Evolutionary conservation across 768 basidiomycete genomes (phyloP), one percentile per base, ranked within the genome.

Genomic region (Boletus tylopilopsis): DNA sequence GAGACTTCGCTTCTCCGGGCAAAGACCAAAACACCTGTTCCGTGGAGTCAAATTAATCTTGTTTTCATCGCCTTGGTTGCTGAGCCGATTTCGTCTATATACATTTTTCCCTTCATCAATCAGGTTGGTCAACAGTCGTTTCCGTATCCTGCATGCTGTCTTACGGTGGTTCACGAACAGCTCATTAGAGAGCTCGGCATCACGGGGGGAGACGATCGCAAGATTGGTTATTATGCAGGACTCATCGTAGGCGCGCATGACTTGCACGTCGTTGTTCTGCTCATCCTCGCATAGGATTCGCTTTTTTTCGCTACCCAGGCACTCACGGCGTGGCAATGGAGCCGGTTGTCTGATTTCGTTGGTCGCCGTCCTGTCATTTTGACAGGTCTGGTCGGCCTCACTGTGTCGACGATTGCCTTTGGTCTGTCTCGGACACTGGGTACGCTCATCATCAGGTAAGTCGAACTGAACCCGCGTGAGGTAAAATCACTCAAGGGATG

Each of bases 141-240:
- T 30, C 29, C 29, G 12, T 30, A 13, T 2, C 29, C 29, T 30
- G 29, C 29, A 30, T n/a, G n/a, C 11, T 30, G 13, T 13, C 29
- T 30, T 12, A 30, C 13, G 29, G 12, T 5, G 29, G 12, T 30
- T 30, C 12, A 13, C 12, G 13, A 30, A 13, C 29, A 30, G 29
- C 29, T 30, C 13, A 30, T 30, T 30, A 13, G 29, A 10, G 29
- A 30, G 13, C 29, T 30, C 12, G 29, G 29, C 12, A 30, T 30
- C 29, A 30, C 29, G 29, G 29, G 29, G 13, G 29, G 29, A 30
- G 29, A 86, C 50, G 75, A 80, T 34, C 71, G 73, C 45, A 81
- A 80, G 67, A 79, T 84, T 4, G 84, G 84, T 22, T 85, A 85
- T 56, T 86, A 85, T 59, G 82, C 81, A 19, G 84, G 82, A 25